Evolutionary conservation across 495 filamentous ascomycete species (phyloP).

Genomic region (Thermothielavioides terrestris): DNA sequence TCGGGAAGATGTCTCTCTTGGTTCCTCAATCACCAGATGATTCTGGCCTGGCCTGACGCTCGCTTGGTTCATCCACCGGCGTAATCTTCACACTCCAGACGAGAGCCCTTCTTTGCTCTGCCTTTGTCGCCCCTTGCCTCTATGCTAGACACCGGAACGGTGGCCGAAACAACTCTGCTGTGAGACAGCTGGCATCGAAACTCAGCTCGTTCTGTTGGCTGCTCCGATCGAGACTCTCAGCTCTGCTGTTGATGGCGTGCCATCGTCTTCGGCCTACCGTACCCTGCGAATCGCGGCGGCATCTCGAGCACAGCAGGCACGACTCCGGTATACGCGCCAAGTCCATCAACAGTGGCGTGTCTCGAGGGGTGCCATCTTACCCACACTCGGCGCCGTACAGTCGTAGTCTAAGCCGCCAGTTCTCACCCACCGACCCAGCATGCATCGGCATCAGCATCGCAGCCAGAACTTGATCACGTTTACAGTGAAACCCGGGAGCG

Average conservation of each 20-base stretch:
- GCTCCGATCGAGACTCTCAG: background rate
- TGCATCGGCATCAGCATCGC: conserved; percentile 2
- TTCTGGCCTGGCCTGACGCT: too few species aligned
- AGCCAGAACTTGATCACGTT: conserved; percentile 1
- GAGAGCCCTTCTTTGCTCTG: too few species aligned
- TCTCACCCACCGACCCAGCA: background rate
- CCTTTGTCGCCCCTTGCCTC: too few species aligned
- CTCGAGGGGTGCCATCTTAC: too few species aligned
- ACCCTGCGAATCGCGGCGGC: background rate
- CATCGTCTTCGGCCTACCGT: background rate
- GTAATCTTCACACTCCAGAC: too few species aligned
- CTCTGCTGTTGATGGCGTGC: background rate
- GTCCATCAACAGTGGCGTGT: background rate
- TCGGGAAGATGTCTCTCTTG: too few species aligned
- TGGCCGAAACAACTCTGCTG: background rate
- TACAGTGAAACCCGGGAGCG: conserved; percentile 10
- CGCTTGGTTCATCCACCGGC: too few species aligned
- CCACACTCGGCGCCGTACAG: too few species aligned
- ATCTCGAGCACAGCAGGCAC: background rate
- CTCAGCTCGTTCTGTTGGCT: background rate
- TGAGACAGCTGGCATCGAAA: background rate
- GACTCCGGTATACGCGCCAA: background rate
- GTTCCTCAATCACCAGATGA: background rate
- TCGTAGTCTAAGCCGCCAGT: too few species aligned
- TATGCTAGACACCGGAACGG: background rate